A percentile compares a stretch with the other conserved stretches of the same genome.
phyloP scores from a whole-genome alignment of 148 eudicot genomes.

The Fallopia convolvulus region DNA sequence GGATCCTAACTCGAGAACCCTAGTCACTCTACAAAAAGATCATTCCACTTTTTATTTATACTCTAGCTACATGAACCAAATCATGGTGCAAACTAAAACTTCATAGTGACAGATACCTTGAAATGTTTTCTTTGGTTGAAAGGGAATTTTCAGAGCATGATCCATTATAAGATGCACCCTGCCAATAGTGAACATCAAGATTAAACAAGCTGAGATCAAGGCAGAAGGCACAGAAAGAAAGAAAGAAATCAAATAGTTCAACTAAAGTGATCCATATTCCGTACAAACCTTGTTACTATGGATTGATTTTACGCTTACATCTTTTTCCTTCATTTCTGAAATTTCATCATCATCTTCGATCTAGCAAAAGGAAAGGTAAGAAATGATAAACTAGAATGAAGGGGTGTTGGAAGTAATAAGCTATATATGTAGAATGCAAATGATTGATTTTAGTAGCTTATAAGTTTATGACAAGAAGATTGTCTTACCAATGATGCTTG shows the following conservation, averaged over 20 bases:
- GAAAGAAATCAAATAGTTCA: not conserved
- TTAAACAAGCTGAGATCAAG: not conserved
- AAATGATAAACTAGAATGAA: not conserved
- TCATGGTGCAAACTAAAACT: not conserved
- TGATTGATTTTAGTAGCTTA: not conserved
- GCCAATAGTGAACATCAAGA: slow-evolving; percentile 18
- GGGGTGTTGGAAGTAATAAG: not conserved
- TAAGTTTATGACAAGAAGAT: not conserved
- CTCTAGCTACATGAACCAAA: not conserved
- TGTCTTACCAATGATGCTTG: slow-evolving; percentile 84
- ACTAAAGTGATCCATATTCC: not conserved
- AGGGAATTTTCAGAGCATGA: slow-evolving; percentile 29
- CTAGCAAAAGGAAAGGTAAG: slow-evolving; percentile 28
- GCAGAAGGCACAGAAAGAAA: slow-evolving; percentile 1
- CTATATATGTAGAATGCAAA: not conserved
- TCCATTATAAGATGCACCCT: slow-evolving; percentile 39
- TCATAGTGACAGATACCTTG: slow-evolving; percentile 31
- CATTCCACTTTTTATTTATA: not conserved
- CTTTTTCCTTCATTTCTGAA: slow-evolving; percentile 58
- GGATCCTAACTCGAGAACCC: slow-evolving; percentile 32
- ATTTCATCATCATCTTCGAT: slow-evolving; percentile 80
- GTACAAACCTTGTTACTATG: slow-evolving; percentile 37
- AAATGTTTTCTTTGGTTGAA: slow-evolving; percentile 18
- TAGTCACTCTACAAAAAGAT: not conserved
- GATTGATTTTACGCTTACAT: slow-evolving; percentile 39